A percentile compares a stretch with the other conserved stretches of the same genome.
phyloP scores from a whole-genome alignment of 164 flowering plant species.

The Magnolia officinalis region DNA sequence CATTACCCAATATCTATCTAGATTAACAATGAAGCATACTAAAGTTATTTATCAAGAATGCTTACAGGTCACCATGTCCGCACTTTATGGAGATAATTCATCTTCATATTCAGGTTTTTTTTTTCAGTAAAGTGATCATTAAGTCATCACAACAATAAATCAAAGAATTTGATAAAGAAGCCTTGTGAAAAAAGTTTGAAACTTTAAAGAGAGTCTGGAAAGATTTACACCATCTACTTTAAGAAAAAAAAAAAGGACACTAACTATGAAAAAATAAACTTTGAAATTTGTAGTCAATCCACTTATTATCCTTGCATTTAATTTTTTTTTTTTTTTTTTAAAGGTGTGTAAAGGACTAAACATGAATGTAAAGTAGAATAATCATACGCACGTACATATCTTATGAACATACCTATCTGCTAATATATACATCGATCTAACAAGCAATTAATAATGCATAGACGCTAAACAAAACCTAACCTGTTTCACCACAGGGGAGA shows the following conservation, averaged over 20 bases:
- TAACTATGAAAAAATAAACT: background rate
- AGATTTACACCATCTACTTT: background rate
- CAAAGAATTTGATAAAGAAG: too few species aligned
- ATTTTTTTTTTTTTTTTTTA: too few species aligned
- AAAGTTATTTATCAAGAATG: background rate
- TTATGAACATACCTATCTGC: background rate
- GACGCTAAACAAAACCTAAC: conserved; percentile 27
- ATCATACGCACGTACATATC: background rate
- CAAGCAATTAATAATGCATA: background rate
- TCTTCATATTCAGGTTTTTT: too few species aligned
- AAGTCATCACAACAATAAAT: background rate
- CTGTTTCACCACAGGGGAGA: conserved; percentile 94
- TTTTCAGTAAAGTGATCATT: too few species aligned
- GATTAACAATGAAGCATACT: background rate
- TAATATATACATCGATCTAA: background rate
- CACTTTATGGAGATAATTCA: too few species aligned
- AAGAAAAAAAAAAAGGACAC: background rate
- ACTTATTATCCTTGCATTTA: background rate
- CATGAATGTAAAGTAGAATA: background rate
- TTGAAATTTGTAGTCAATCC: background rate
- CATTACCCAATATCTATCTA: background rate
- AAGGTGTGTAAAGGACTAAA: background rate
- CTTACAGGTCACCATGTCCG: too few species aligned
- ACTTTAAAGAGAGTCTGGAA: background rate
- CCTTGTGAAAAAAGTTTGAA: background rate